A percentile compares a stretch with the other conserved stretches of the same genome.
phyloP scores from a whole-genome alignment of 768 basidiomycete species.

The Agaricus subrufescens region DNA sequence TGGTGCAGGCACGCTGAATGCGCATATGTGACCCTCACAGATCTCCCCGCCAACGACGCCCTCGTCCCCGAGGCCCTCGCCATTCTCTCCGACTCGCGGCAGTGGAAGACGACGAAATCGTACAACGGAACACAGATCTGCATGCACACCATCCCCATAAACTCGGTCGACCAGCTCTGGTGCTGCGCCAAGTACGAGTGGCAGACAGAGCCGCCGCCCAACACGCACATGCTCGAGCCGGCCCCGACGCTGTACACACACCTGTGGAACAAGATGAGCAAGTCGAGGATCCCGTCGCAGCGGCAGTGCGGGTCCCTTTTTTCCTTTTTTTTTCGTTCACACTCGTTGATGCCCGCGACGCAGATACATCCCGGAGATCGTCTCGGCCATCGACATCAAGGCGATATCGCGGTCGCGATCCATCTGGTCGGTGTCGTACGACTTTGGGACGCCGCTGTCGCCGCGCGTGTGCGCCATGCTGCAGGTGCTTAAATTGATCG shows the following conservation, averaged over 20 bases:
- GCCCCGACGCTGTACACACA: conserved; percentile 53
- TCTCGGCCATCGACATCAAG: conserved; percentile 49
- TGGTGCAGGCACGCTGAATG: neutral
- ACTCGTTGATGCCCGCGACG: neutral
- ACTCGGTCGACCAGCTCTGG: conserved; percentile 34
- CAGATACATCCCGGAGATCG: conserved; percentile 50
- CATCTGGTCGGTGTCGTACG: conserved; percentile 57
- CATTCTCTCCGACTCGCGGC: conserved; percentile 37
- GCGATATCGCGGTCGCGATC: conserved; percentile 47
- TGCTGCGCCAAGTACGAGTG: conserved; percentile 47
- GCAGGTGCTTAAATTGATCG: conserved; percentile 2
- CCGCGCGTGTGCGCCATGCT: conserved; percentile 56
- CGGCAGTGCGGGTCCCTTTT: conserved; percentile 35
- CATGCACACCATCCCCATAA: conserved; percentile 28
- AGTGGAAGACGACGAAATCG: conserved; percentile 50
- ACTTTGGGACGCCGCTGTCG: conserved; percentile 51
- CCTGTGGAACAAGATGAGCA: conserved; percentile 54
- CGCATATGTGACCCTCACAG: conserved; percentile 21
- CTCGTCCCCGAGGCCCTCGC: conserved; percentile 39
- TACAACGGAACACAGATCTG: conserved; percentile 40
- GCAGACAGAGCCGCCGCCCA: conserved; percentile 11
- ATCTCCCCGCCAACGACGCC: conserved; percentile 42
- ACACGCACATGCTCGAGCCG: conserved; percentile 3
- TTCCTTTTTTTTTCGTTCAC: neutral
- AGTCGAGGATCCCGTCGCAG: conserved; percentile 50